These are phyloP conservation scores for Dalbergia cochinchinensis DNA, from an alignment of 306 rosid species.

Conservation along the genomic window DNA sequence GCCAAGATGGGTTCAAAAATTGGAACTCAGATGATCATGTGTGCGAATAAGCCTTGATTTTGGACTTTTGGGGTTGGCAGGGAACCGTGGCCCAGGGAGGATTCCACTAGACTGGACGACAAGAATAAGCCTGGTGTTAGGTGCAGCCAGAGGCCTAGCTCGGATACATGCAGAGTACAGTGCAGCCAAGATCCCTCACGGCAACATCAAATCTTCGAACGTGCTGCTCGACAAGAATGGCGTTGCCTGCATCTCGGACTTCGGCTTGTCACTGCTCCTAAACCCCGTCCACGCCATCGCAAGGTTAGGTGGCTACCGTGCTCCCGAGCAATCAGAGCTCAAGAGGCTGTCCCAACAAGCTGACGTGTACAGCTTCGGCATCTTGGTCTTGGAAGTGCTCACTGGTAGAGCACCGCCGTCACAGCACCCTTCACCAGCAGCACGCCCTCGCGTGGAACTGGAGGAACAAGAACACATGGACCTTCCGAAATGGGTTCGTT, in stretches of 20 bases:
- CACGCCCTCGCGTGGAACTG: conserved; percentile 54
- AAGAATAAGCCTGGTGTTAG: conserved; percentile 87
- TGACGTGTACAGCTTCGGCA: conserved; percentile 86
- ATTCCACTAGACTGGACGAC: conserved; percentile 99
- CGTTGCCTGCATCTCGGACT: conserved; percentile 82
- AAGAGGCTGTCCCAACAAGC: conserved; percentile 86
- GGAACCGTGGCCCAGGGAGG: conserved; percentile 93
- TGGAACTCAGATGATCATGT: too few relatives aligned
- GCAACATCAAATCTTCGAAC: conserved; percentile 87
- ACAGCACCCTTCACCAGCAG: conserved; percentile 62
- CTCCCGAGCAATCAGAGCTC: conserved; percentile 85
- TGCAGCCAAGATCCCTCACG: conserved; percentile 84
- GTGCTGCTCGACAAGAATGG: conserved; percentile 93
- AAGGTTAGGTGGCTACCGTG: conserved; percentile 82
- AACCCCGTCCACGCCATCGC: conserved; percentile 90
- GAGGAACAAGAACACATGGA: conserved; percentile 66
- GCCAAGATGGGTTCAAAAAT: too few relatives aligned
- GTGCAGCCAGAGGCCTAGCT: conserved; percentile 89
- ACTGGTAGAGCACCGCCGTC: conserved; percentile 88
- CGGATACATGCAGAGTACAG: conserved; percentile 78
- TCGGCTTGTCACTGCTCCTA: conserved; percentile 79
- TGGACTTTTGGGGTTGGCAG: conserved; percentile 40
- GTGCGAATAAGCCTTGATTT: not conserved
- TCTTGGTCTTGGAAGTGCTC: conserved; percentile 78
- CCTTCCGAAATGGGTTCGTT: conserved; percentile 91